Evolutionary conservation across 306 rosid species (phyloP), one percentile per base, ranked within the genome.

Genomic region (Prunus armeniaca): DNA sequence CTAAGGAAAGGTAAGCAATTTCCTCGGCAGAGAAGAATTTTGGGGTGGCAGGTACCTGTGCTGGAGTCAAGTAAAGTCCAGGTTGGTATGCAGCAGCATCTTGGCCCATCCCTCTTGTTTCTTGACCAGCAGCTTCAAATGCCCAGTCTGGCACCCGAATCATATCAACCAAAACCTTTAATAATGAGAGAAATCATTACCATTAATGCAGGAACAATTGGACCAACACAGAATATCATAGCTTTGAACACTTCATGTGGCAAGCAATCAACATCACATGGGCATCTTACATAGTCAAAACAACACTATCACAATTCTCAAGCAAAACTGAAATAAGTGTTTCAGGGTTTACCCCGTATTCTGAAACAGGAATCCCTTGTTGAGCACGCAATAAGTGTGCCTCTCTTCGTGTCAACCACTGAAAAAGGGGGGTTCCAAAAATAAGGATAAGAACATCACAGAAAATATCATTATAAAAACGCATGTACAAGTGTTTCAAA

Each of bases 131-230:
- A 69, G 96, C 97, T 86, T 95, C 99, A 87, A 92, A 92, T 75
- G 99, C 97, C 97, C 97, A 95, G 77, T 92, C 99, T 61, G 99
- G 99, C 75, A 95, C 99, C 50, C 97, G 96, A 75, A 95, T 80
- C 99, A 95, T 89, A 88, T 95, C 99, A 82, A 95, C 91, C 75
- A 95, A 67, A 78, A 95, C 86, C 99, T 95, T 76, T 69, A 64
- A 87, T 70, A 84, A 65, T 11, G 50, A 72, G 72, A 64, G 72
- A 76, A 20, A 79, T 20, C 65, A 81, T 63, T 71, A 30, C 74
- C 61, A 83, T 71, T 57, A 34, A 32, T 62, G 50, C 24, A 71
- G 61, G 32, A 67, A 46, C 10, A 34, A 41, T n/a, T 13, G 69
- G 22, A 25, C 55, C 27, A 19, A 38, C 27, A 34, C 17, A 60